Conservation (phyloP, 306 rosid species). For the Rubus idaeus region DNA sequence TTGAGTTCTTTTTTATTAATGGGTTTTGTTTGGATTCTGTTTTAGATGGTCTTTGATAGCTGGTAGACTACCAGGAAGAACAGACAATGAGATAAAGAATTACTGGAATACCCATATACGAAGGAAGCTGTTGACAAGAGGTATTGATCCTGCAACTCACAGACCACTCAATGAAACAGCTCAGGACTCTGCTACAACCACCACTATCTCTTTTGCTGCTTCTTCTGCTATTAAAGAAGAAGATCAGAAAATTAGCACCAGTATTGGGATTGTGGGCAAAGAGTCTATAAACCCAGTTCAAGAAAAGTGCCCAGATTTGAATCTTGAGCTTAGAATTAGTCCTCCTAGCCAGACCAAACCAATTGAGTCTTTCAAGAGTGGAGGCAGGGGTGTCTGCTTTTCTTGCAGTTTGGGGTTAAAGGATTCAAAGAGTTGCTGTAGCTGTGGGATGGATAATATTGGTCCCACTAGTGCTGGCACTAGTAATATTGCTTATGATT, state of each 20-base stretch:
- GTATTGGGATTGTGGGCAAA: constrained; percentile 21
- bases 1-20: constrained; percentile 1
- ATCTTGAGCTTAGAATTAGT: constrained; percentile 83
- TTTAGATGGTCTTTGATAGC: constrained; percentile 93
- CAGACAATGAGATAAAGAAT: constrained; percentile 97
- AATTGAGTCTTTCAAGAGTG: constrained; percentile 36
- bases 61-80: constrained; percentile 89
- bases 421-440: constrained; percentile 42
- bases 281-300: constrained; percentile 25
- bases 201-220: constrained; percentile 60
- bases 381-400: constrained; percentile 41
- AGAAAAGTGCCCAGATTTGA: constrained; percentile 75
- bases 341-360: constrained; percentile 61
- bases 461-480: constrained; percentile 24
- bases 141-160: constrained; percentile 93
- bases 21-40: constrained; percentile 32
- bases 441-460: constrained; percentile 43
- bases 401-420: constrained; percentile 55
- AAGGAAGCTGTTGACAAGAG: constrained; percentile 89
- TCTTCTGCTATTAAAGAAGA: constrained; percentile 40
- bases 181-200: constrained; percentile 33
- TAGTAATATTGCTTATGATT: constrained; percentile 56
- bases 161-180: constrained; percentile 56
- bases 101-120: constrained; percentile 98
- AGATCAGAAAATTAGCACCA: constrained; percentile 27